Percentiles rank a stretch among this genome's conserved stretches.
Conservation (phyloP, 164 flowering plant species). For the Vitis rotundifolia region DNA sequence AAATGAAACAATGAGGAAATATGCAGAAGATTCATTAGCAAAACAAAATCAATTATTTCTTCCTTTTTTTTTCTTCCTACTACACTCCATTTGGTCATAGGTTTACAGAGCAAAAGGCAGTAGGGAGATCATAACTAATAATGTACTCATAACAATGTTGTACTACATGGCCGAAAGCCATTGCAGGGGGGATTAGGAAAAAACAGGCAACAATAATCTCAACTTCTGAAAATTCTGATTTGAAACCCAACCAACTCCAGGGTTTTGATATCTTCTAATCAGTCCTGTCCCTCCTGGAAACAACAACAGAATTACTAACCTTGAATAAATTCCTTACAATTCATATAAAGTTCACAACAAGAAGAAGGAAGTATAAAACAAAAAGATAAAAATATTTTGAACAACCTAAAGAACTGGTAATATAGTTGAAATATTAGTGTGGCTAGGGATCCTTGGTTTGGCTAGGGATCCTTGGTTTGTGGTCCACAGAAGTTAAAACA, state of each 20-base stretch:
- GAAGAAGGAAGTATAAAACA: no score
- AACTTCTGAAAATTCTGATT: background rate
- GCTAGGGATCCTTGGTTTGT: no score
- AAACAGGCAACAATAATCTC: background rate
- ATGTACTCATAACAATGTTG: constrained; percentile 2
- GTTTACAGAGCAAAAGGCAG: constrained; percentile 1
- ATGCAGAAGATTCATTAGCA: no score
- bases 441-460: no score
- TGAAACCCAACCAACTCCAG: background rate
- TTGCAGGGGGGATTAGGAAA: background rate
- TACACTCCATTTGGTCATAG: background rate
- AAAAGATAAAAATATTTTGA: no score
- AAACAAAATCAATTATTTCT: background rate
- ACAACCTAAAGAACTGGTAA: no score
- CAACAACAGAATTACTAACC: background rate
- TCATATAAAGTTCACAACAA: no score
- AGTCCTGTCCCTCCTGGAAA: constrained; percentile 21
- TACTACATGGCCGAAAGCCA: constrained; percentile 5
- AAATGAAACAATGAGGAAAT: no score
- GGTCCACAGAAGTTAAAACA: no score
- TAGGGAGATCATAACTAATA: background rate
- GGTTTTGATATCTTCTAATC: background rate
- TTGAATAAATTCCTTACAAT: no score
- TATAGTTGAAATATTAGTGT: no score
- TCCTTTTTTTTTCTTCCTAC: background rate